phyloP scores from a whole-genome alignment of 176 grass and related monocot species.

The Rhipidocladum racemiflorum region DNA sequence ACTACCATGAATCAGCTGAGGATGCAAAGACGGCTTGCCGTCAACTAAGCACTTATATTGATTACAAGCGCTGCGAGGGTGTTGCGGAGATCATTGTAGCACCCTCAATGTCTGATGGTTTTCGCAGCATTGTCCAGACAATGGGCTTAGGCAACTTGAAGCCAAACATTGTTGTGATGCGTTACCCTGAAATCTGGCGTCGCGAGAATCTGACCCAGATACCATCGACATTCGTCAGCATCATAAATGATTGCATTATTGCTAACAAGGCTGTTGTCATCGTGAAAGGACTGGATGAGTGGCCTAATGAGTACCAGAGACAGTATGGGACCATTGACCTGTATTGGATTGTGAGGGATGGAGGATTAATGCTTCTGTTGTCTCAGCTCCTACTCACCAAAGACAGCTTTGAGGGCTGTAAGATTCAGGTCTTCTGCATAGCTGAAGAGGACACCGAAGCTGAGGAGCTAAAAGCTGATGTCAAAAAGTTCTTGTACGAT shows the following conservation, averaged over 20 bases:
- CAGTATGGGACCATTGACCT: conserved; percentile 83
- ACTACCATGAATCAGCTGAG: conserved; percentile 69
- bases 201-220: conserved; percentile 77
- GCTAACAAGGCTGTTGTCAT: conserved; percentile 94
- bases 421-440: conserved; percentile 96
- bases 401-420: conserved; percentile 81
- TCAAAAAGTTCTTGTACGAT: conserved; percentile 88
- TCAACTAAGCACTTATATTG: conserved; percentile 77
- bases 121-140: conserved; percentile 78
- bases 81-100: conserved; percentile 91
- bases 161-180: conserved; percentile 91
- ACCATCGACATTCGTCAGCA: conserved; percentile 81
- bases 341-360: conserved; percentile 93
- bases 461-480: conserved; percentile 74
- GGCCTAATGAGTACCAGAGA: conserved; percentile 88
- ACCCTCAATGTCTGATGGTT: conserved; percentile 69
- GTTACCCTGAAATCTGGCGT: conserved; percentile 94
- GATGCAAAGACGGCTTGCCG: conserved; percentile 55
- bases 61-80: conserved; percentile 80
- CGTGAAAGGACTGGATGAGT: conserved; percentile 93
- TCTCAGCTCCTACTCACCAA: conserved; percentile 91
- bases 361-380: conserved; percentile 86
- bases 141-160: conserved; percentile 98
- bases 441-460: conserved; percentile 87
- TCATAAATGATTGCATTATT: conserved; percentile 91